phyloP scores from a whole-genome alignment of 2,329 filamentous ascomycete genomes.

The Gyromitra esculenta region DNA sequence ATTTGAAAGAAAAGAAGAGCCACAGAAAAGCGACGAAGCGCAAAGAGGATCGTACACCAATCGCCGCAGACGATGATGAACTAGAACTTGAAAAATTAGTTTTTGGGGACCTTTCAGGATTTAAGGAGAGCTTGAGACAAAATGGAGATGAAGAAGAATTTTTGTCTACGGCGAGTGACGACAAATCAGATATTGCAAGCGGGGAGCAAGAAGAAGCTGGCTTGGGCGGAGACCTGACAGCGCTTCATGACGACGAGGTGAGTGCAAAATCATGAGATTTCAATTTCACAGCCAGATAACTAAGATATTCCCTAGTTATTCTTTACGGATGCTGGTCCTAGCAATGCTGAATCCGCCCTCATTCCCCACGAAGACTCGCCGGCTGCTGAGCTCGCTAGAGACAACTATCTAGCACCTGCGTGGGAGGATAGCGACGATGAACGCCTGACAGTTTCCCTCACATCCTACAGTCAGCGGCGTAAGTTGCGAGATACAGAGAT shows the following conservation, averaged over 20 bases:
- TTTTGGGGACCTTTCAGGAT: constrained; percentile 85
- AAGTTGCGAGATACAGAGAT: constrained; percentile 83
- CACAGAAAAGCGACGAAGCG: constrained; percentile 20
- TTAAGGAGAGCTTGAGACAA: constrained; percentile 75
- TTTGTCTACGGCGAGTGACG: constrained; percentile 63
- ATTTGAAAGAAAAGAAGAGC: background rate
- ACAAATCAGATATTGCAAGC: constrained; percentile 58
- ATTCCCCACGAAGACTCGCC: constrained; percentile 61
- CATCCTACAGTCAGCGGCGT: constrained; percentile 76
- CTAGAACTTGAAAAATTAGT: constrained; percentile 87
- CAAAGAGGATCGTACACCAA: constrained; percentile 58
- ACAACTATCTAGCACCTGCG: constrained; percentile 67
- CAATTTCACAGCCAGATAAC: background rate
- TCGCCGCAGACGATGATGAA: constrained; percentile 82
- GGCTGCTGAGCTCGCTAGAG: constrained; percentile 47
- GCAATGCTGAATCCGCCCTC: constrained; percentile 60
- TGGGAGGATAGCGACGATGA: constrained; percentile 99
- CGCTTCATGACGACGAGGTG: constrained; percentile 57
- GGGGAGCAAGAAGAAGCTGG: constrained; percentile 49
- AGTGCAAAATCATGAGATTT: background rate
- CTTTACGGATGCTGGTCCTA: constrained; percentile 76
- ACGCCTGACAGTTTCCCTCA: constrained; percentile 81
- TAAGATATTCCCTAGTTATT: constrained; percentile 63
- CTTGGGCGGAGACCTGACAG: constrained; percentile 49
- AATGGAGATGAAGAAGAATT: constrained; percentile 20